phyloP scores from a whole-genome alignment of 2,329 filamentous ascomycete species.

The Colletotrichum brevisporum region DNA sequence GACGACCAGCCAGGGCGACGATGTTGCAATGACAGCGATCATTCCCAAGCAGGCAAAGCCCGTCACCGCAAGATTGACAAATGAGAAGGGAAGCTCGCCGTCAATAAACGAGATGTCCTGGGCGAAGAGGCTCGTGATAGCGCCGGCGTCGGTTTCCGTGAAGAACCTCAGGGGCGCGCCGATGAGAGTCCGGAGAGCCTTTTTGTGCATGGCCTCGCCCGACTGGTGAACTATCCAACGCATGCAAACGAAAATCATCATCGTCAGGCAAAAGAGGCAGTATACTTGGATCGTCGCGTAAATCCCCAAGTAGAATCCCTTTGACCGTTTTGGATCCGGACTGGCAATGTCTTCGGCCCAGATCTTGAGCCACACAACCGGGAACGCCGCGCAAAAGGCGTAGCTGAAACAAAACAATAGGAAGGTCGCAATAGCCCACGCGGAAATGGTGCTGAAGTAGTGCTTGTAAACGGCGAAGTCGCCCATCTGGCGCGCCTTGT shows the following conservation, averaged over 20 bases:
- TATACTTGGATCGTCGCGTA: constrained; percentile 45
- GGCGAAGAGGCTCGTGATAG: constrained; percentile 60
- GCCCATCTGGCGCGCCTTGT: constrained; percentile 46
- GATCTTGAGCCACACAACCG: constrained; percentile 57
- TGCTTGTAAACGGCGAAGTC: constrained; percentile 52
- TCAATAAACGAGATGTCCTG: constrained; percentile 61
- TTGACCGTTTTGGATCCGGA: constrained; percentile 28
- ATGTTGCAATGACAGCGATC: constrained; percentile 61
- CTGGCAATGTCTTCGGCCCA: constrained; percentile 52
- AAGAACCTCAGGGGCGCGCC: constrained; percentile 59
- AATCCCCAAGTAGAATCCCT: constrained; percentile 50
- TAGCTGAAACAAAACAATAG: constrained; percentile 42
- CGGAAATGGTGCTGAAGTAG: constrained; percentile 50
- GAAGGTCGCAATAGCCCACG: constrained; percentile 40
- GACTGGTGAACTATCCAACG: constrained; percentile 47
- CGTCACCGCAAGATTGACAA: constrained; percentile 49
- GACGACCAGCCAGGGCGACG: constrained; percentile 61
- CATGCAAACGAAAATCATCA: constrained; percentile 43
- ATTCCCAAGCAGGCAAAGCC: constrained; percentile 54
- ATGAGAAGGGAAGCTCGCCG: constrained; percentile 51
- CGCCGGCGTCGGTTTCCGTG: constrained; percentile 56
- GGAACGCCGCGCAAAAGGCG: constrained; percentile 48
- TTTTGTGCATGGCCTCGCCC: constrained; percentile 51
- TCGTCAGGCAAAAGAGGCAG: constrained; percentile 42
- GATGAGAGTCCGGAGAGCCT: constrained; percentile 51